A percentile compares a stretch with the other conserved stretches of the same genome.
Conservation (phyloP, 2,329 filamentous ascomycete genomes). For the Calonectria henricotiae region DNA sequence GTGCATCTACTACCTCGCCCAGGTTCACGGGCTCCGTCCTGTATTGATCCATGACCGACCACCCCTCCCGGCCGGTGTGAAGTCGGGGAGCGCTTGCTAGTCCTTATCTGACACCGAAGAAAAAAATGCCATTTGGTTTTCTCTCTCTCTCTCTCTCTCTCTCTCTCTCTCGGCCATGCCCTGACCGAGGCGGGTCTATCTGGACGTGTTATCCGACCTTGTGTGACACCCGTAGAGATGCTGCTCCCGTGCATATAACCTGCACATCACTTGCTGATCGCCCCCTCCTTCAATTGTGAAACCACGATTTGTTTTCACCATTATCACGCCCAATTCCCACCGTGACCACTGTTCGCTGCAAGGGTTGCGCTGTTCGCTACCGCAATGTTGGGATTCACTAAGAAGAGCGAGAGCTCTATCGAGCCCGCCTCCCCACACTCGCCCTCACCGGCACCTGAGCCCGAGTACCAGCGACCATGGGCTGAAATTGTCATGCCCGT, state of each 20-base stretch:
- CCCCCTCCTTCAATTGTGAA: slow-evolving; percentile 8
- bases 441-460: slow-evolving; percentile 18
- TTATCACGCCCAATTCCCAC: neutral
- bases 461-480: slow-evolving; percentile 39
- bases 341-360: neutral
- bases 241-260: slow-evolving; percentile 29
- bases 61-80: neutral
- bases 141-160: neutral
- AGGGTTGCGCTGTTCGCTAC: neutral
- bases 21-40: slow-evolving; percentile 10
- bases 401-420: slow-evolving; percentile 40
- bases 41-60: slow-evolving; percentile 1
- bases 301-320: slow-evolving; percentile 6
- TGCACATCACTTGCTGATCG: slow-evolving; percentile 32
- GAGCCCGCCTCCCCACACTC: slow-evolving; percentile 2
- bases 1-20: slow-evolving; percentile 25
- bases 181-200: slow-evolving; percentile 22
- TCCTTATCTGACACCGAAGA: slow-evolving; percentile 35
- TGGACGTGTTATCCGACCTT: slow-evolving; percentile 20
- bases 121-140: neutral
- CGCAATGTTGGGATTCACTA: slow-evolving; percentile 46
- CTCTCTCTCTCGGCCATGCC: neutral
- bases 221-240: slow-evolving; percentile 21
- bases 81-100: slow-evolving; percentile 16
- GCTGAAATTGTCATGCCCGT: slow-evolving; percentile 71